Evolutionary conservation across 108 stramenopile species (phyloP).

Genomic region (Bacterosira constricta): DNA sequence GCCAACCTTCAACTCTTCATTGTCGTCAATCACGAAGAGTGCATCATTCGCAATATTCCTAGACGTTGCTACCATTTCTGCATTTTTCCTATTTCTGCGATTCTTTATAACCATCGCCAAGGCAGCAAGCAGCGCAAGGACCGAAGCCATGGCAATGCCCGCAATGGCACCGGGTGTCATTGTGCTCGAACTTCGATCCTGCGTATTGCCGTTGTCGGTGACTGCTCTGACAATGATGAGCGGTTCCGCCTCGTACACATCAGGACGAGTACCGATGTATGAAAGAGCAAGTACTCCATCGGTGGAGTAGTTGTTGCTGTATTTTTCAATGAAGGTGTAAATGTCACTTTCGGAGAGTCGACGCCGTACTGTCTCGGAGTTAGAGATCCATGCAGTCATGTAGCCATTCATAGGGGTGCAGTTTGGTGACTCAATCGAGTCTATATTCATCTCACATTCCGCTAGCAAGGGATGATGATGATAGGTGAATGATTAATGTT

Average conservation of each 20-base stretch:
- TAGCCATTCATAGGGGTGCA: slow-evolving; percentile 22
- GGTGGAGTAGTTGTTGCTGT: slow-evolving; percentile 1
- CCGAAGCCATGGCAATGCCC: neutral
- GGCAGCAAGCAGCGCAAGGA: neutral
- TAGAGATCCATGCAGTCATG: slow-evolving; percentile 30
- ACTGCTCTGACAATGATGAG: no score
- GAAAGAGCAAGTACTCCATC: slow-evolving; percentile 5
- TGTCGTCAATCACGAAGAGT: neutral
- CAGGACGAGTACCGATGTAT: slow-evolving; percentile 7
- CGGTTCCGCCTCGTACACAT: neutral
- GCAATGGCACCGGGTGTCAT: neutral
- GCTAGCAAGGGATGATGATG: neutral
- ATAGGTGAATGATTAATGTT: neutral
- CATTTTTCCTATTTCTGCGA: neutral
- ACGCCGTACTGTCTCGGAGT: neutral
- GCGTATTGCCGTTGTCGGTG: neutral
- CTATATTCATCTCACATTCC: neutral
- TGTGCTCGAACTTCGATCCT: neutral
- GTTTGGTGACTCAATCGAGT: neutral
- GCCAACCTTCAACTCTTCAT: neutral
- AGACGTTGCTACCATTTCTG: no score
- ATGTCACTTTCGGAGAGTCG: slow-evolving; percentile 9
- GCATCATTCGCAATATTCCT: neutral
- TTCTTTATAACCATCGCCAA: neutral
- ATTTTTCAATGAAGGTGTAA: slow-evolving; percentile 14